Base-by-base conservation (phyloP, 2,329 filamentous ascomycete species). In the Diaporthe sp. region DNA sequence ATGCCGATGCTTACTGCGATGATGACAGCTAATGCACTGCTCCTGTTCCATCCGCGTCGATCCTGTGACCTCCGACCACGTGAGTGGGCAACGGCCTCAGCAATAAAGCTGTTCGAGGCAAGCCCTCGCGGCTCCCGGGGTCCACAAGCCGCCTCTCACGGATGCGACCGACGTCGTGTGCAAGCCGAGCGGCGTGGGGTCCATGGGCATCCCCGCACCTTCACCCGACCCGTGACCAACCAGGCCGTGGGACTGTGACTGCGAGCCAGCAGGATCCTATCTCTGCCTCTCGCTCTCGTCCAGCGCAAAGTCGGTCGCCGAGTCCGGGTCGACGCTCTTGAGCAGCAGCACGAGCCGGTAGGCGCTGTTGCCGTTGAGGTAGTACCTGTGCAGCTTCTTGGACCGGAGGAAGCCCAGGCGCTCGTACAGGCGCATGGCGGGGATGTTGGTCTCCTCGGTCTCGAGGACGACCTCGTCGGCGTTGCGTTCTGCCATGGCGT, bases 391-490 rank as follows among this genome's bases (percentile, higher is more conserved):
- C 72, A 99, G 85, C 76, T 95, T 94, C 85, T 99, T 99, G 76
- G 95, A 98, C 70, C 96, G 89, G 31, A 98, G 84, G 81, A 99
- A 99, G 0, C 97, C 97, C 10, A 99, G 88, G 0, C 95, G 89
- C 84, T 99, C 96, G 84, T 99, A 99, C 13, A 99, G 87, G 78
- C 95, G 94, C 87, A 98, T 95, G 28, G 96, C 97, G 0, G 95
- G 93, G 1, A 92, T 91, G 82, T 99, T 99, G 22, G 94, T 95
- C 84, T 97, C 95, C 85, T 99, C 97, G 0, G 97, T 99, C 86
- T 99, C 97, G 39, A 99, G 90, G 2, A 97, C 96, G 76, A 99
- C 93, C 86, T 99, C 97, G 82, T 98, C 96, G 34, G 97, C 97
- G 80, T 94, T 90, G 70, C 93, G 89, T 74, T 91, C 90, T 15